Base-by-base conservation (phyloP, 176 grass and related monocot species). In the Lolium multiflorum region DNA sequence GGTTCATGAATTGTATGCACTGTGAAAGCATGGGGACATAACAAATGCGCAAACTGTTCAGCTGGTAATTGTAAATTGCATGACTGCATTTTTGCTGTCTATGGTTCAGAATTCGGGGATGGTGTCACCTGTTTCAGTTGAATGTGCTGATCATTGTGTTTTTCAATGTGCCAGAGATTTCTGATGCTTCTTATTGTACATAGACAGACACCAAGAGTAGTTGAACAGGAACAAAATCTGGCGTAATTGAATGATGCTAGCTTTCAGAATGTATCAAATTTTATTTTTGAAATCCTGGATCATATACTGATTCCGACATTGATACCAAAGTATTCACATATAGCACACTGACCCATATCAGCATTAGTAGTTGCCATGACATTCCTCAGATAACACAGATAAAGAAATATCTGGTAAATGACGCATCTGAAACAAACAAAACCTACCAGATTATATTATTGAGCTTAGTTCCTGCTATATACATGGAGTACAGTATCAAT, bases 51-150 rank as follows among this genome's bases (percentile, higher is more conserved):
- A 76, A 67, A 71, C 38, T 59, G 81, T 87, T 79, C 68, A 50
- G 41, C 43, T 39, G 22, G 35, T 48, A 46, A 51, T 80, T 84
- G 81, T 81, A 85, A 76, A 91, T 88, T 60, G 50, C 76, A 71
- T 84, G 24, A 31, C 84, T 88, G 80, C 76, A n/a, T 43, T 68
- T 61, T 63, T 84, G 70, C 48, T 43, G 31, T 21, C 28, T 28
- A 75, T 22, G 59, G 2, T 69, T 84, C 81, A 38, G 13, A 87
- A 57, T 56, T 41, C 35, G 16, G 8, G 8, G 37, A 49, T 49
- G 37, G 4, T 51, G 24, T 37, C 10, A 46, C 41, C 26, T 84
- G 18, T 47, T 81, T n/a, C 68, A 22, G 51, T 43, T 76, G 50
- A 63, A 73, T 71, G 20, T 35, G 43, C 59, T 79, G 37, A 41